Evolutionary conservation across 2,329 filamentous ascomycete genomes (phyloP).

Genomic region (Aspergillus chevalieri): DNA sequence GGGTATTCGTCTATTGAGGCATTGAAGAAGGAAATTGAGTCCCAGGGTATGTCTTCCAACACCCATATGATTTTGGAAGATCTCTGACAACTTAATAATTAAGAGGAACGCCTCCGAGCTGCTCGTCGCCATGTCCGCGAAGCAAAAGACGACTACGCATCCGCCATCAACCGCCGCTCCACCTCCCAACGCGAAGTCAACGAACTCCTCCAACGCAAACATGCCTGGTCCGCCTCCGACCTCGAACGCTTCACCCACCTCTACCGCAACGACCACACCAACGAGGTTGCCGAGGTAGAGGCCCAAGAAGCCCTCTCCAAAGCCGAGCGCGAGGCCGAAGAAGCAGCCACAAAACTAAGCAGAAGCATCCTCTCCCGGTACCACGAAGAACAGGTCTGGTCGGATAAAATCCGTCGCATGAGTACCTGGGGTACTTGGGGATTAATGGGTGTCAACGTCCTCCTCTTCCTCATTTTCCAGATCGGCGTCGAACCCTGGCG

Average conservation of each 20-base stretch:
- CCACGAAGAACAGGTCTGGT: constrained; percentile 99
- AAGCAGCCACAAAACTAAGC: constrained; percentile 67
- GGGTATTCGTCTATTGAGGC: constrained; percentile 88
- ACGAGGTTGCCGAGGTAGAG: constrained; percentile 74
- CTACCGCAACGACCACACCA: constrained; percentile 86
- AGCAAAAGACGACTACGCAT: constrained; percentile 70
- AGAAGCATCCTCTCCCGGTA: constrained; percentile 83
- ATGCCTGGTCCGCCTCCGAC: constrained; percentile 79
- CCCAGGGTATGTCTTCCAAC: constrained; percentile 46
- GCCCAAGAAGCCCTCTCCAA: constrained; percentile 66
- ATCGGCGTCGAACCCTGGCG: constrained; percentile 92
- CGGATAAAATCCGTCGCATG: constrained; percentile 90
- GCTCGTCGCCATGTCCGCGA: constrained; percentile 61
- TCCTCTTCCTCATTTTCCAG: constrained; percentile 80
- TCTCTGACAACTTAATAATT: constrained; percentile 15
- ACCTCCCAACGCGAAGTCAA: constrained; percentile 93
- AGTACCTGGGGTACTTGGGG: constrained; percentile 99
- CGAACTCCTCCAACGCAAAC: constrained; percentile 85
- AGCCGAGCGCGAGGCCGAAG: constrained; percentile 74
- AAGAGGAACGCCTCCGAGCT: constrained; percentile 48
- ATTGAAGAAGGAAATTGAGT: constrained; percentile 71
- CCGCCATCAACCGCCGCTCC: constrained; percentile 77
- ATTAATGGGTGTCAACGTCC: constrained; percentile 91
- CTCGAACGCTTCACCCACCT: constrained; percentile 90
- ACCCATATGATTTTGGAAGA: not conserved